A percentile compares a stretch with the other conserved stretches of the same genome.
phyloP scores from a whole-genome alignment of 805 yeast species.

The Kuraishia hungarica region DNA sequence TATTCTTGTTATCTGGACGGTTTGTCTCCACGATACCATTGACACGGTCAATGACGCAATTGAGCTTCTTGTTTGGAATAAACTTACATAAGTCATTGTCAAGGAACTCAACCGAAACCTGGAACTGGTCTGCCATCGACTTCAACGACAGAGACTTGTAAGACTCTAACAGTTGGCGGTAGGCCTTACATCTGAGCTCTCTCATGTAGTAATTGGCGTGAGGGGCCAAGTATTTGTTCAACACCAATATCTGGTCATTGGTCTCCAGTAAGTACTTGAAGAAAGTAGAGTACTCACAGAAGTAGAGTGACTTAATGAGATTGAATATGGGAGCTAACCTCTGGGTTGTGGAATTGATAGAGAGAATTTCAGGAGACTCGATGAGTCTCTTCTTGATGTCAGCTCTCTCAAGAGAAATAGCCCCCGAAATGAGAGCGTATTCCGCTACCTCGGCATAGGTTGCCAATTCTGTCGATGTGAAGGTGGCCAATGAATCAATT shows the following conservation, averaged over 20 bases:
- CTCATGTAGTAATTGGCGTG: conserved; percentile 83
- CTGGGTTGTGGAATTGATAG: conserved; percentile 64
- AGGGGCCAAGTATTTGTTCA: conserved; percentile 56
- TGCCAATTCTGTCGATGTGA: conserved; percentile 86
- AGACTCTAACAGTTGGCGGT: conserved; percentile 87
- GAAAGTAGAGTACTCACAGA: conserved; percentile 76
- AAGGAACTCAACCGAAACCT: conserved; percentile 78
- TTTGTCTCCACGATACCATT: conserved; percentile 93
- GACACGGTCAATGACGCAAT: conserved; percentile 93
- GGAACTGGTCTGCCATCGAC: conserved; percentile 92
- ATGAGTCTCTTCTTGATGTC: conserved; percentile 78
- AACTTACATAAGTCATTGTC: conserved; percentile 84
- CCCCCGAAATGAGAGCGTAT: conserved; percentile 84
- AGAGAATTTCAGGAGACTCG: conserved; percentile 89
- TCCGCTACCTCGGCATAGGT: conserved; percentile 86
- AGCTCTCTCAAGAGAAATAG: conserved; percentile 71
- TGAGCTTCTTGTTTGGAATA: conserved; percentile 87
- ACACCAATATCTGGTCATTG: conserved; percentile 59
- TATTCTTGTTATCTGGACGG: conserved; percentile 92
- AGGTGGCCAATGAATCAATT: conserved; percentile 89
- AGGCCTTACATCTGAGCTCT: conserved; percentile 92
- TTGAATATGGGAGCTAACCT: conserved; percentile 73
- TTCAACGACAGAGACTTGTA: conserved; percentile 83
- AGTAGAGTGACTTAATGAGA: conserved; percentile 78
- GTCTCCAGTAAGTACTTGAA: conserved; percentile 73